A percentile compares a stretch with the other conserved stretches of the same genome.
These are phyloP conservation scores for Tetracladium marchalianum DNA, from an alignment of 495 filamentous ascomycete species.

Conservation along the genomic window DNA sequence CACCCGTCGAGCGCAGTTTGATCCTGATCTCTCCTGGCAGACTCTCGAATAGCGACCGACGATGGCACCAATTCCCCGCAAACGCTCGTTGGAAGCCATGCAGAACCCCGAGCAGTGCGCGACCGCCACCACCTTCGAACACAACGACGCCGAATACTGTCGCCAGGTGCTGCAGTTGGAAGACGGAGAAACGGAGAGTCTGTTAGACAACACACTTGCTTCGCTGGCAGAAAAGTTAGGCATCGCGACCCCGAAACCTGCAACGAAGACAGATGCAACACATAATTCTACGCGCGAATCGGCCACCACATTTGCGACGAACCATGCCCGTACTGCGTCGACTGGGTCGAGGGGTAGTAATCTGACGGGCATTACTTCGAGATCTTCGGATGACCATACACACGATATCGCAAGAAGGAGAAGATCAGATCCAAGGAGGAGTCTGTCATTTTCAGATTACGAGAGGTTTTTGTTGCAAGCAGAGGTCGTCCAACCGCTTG, in stretches of 20 bases:
- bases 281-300: constrained; percentile 26
- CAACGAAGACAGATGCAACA: constrained; percentile 11
- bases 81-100: constrained; percentile 9
- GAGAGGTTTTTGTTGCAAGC: constrained; percentile 37
- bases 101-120: background rate
- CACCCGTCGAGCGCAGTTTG: background rate
- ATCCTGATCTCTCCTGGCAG: no score
- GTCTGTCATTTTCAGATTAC: constrained; percentile 40
- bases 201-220: constrained; percentile 27
- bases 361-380: constrained; percentile 25
- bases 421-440: constrained; percentile 22
- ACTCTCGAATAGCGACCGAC: constrained; percentile 6
- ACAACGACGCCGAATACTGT: constrained; percentile 24
- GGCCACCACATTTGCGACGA: constrained; percentile 22
- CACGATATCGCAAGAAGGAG: constrained; percentile 14
- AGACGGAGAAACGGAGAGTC: constrained; percentile 26
- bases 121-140: constrained; percentile 3
- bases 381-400: constrained; percentile 21
- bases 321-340: constrained; percentile 27
- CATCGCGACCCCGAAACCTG: constrained; percentile 27
- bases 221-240: constrained; percentile 30
- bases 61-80: constrained; percentile 14
- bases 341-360: constrained; percentile 25
- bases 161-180: constrained; percentile 32
- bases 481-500: constrained; percentile 23